These are phyloP conservation scores for Xylona heveae DNA, from an alignment of 495 filamentous ascomycete genomes.

Conservation along the genomic window DNA sequence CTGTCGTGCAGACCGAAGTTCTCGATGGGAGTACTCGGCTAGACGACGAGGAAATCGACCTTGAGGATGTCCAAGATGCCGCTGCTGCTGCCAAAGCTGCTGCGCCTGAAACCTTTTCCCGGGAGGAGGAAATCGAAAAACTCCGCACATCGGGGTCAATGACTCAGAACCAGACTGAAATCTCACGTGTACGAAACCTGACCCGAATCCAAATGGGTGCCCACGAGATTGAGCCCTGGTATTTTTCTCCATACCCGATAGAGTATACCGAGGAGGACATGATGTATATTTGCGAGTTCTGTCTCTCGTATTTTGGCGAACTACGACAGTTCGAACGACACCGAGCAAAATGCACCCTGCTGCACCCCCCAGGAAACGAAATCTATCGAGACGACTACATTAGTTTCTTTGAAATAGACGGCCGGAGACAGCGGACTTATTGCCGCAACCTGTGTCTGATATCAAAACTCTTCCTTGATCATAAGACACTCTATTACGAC, in stretches of 20 bases:
- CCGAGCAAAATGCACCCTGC: constrained; percentile 71
- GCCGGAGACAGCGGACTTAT: constrained; percentile 85
- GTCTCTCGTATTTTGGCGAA: constrained; percentile 72
- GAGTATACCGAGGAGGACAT: constrained; percentile 67
- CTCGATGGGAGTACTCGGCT: constrained; percentile 28
- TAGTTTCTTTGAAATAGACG: constrained; percentile 95
- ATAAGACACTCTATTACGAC: constrained; percentile 99
- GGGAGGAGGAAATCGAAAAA: constrained; percentile 90
- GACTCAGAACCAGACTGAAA: constrained; percentile 96
- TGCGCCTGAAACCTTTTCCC: constrained; percentile 34
- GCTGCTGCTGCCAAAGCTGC: constrained; percentile 27
- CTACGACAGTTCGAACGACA: constrained; percentile 63
- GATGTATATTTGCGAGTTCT: constrained; percentile 96
- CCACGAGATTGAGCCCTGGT: constrained; percentile 89
- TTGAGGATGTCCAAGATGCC: constrained; percentile 43
- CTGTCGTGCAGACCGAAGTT: constrained; percentile 25
- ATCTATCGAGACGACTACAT: constrained; percentile 91
- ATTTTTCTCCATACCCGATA: constrained; percentile 91
- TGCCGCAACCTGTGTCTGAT: constrained; percentile 90
- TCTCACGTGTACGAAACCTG: constrained; percentile 88
- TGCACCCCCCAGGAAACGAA: constrained; percentile 91
- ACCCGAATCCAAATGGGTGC: constrained; percentile 82
- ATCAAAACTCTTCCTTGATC: constrained; percentile 90
- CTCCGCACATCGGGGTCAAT: constrained; percentile 85
- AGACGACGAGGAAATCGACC: constrained; percentile 39